phyloP scores from a whole-genome alignment of 2,329 filamentous ascomycete species.

The Corinectria fuckeliana region DNA sequence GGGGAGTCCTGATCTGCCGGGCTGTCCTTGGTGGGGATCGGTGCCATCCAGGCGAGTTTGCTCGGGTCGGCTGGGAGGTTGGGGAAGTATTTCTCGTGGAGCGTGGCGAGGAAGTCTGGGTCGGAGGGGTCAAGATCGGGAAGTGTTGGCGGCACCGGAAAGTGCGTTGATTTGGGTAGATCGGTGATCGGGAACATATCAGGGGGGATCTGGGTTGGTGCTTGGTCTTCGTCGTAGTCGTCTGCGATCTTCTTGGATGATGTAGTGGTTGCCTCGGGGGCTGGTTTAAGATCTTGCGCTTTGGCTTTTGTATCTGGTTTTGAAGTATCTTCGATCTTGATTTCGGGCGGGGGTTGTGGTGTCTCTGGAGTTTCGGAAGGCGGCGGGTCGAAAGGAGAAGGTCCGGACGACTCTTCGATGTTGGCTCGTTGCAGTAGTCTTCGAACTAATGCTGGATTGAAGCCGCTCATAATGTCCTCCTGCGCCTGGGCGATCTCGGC shows the following conservation, averaged over 20 bases:
- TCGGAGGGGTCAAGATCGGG: conserved; percentile 85
- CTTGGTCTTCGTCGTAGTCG: conserved; percentile 51
- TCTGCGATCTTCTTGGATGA: conserved; percentile 39
- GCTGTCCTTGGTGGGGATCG: conserved; percentile 68
- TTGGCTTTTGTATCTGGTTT: conserved; percentile 11
- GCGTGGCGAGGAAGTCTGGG: conserved; percentile 79
- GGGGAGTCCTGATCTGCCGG: conserved; percentile 72
- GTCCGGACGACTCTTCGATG: conserved; percentile 66
- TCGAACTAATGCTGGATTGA: conserved; percentile 79
- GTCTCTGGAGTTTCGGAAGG: conserved; percentile 24
- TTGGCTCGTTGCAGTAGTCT: conserved; percentile 78
- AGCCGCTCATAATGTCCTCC: conserved; percentile 76
- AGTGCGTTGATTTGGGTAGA: conserved; percentile 61
- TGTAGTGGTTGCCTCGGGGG: not conserved
- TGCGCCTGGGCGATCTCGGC: conserved; percentile 83
- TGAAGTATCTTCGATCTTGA: conserved; percentile 44
- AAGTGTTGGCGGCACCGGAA: conserved; percentile 59
- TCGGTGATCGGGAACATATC: conserved; percentile 53
- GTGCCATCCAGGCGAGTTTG: conserved; percentile 89
- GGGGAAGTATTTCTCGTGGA: conserved; percentile 95
- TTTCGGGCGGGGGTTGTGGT: conserved; percentile 37
- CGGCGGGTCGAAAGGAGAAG: conserved; percentile 51
- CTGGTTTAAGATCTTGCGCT: not conserved
- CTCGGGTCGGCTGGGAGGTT: conserved; percentile 83
- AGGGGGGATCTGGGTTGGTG: conserved; percentile 49